A percentile compares a stretch with the other conserved stretches of the same genome.
phyloP scores from a whole-genome alignment of 169 alveolate genomes.

The Perkinsus marinus region DNA sequence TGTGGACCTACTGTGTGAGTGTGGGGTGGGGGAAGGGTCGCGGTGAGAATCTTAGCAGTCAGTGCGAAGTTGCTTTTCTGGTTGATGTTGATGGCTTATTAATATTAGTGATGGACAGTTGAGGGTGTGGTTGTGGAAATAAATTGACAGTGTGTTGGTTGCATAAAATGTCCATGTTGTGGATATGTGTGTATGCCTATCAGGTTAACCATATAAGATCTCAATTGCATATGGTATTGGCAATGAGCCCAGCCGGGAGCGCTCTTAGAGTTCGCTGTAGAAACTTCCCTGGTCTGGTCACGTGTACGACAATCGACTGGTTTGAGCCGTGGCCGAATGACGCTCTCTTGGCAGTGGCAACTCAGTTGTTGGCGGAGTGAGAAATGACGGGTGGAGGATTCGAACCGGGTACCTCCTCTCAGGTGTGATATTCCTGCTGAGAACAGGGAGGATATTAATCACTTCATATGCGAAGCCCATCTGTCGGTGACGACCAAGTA shows the following conservation, averaged over 20 bases:
- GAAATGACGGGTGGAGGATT: neutral
- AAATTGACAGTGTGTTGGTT: no score
- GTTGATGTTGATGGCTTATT: no score
- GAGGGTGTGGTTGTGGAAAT: neutral
- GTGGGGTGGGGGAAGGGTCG: neutral
- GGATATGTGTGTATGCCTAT: conserved; percentile 32
- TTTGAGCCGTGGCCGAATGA: conserved; percentile 85
- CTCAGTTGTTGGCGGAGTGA: conserved; percentile 58
- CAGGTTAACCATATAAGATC: conserved; percentile 42
- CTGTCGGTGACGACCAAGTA: conserved; percentile 49
- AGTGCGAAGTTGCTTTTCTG: no score
- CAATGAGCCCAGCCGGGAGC: conserved; percentile 79
- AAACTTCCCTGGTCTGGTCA: conserved; percentile 87
- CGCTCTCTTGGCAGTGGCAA: conserved; percentile 85
- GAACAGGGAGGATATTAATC: conserved; percentile 47
- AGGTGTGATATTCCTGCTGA: conserved; percentile 43
- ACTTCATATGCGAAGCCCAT: conserved; percentile 63
- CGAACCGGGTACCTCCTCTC: neutral
- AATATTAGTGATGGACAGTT: conserved; percentile 2
- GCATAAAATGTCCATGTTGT: neutral
- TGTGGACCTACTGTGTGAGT: conserved; percentile 45
- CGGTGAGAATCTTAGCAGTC: conserved; percentile 14
- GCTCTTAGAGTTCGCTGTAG: conserved; percentile 68
- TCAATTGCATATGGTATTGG: conserved; percentile 60
- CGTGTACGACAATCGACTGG: conserved; percentile 91